These are phyloP conservation scores for Ceratocystis destructans DNA, from an alignment of 2,329 filamentous ascomycete genomes.

Conservation along the genomic window DNA sequence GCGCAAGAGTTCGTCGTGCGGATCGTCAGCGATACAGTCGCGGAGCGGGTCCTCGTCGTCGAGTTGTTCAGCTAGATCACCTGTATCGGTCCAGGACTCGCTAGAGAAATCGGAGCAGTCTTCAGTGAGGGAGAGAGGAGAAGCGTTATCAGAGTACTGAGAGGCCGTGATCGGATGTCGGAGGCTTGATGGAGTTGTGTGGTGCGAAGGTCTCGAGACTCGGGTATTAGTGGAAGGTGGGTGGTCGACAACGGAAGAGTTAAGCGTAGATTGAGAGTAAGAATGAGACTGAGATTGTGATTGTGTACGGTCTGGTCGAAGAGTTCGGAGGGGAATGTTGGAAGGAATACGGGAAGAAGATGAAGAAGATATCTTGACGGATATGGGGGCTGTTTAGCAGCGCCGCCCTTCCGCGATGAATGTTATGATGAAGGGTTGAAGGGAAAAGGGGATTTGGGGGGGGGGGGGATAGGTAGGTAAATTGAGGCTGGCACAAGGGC, in stretches of 20 bases:
- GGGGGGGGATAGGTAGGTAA: neutral
- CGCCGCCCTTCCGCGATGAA: constrained; percentile 50
- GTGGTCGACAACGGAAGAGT: neutral
- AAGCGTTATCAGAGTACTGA: neutral
- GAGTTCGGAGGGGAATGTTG: constrained; percentile 75
- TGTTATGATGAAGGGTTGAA: constrained; percentile 23
- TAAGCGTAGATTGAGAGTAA: neutral
- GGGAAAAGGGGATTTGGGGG: constrained; percentile 21
- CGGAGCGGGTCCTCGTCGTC: constrained; percentile 71
- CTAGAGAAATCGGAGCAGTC: constrained; percentile 49
- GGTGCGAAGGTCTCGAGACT: constrained; percentile 28
- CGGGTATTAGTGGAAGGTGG: constrained; percentile 23
- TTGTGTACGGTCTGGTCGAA: constrained; percentile 30
- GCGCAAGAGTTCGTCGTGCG: constrained; percentile 48
- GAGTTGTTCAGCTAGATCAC: constrained; percentile 85
- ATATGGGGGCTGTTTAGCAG: constrained; percentile 60
- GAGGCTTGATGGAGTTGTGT: constrained; percentile 22
- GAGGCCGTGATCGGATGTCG: neutral
- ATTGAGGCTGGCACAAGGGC: neutral
- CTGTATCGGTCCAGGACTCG: constrained; percentile 75
- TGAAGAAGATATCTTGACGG: constrained; percentile 75
- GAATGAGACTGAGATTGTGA: neutral
- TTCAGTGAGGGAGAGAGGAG: constrained; percentile 20
- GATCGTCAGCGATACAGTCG: constrained; percentile 50
- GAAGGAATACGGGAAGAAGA: constrained; percentile 55